These are phyloP conservation scores for Erythrobasidium hasegawianum DNA, from an alignment of 1,284 basidiomycete genomes.

Conservation along the genomic window DNA sequence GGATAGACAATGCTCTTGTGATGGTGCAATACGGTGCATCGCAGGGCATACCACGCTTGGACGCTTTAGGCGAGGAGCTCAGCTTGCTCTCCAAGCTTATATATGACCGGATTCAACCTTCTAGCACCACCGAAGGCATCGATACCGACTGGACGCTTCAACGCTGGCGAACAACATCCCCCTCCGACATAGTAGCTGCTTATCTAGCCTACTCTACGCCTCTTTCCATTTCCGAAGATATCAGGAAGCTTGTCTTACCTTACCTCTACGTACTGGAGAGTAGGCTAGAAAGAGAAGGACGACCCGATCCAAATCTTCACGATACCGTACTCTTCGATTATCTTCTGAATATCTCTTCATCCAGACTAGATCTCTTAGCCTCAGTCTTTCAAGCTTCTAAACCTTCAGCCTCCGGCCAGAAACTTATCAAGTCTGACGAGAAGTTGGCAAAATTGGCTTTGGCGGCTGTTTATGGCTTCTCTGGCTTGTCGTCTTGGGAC, in stretches of 20 bases:
- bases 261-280: slow-evolving; percentile 86
- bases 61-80: slow-evolving; percentile 82
- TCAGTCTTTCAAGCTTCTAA: slow-evolving; percentile 84
- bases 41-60: slow-evolving; percentile 69
- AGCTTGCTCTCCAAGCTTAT: slow-evolving; percentile 76
- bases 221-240: slow-evolving; percentile 63
- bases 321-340: slow-evolving; percentile 69
- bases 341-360: slow-evolving; percentile 56
- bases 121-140: slow-evolving; percentile 47
- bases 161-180: slow-evolving; percentile 65
- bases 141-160: slow-evolving; percentile 61
- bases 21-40: slow-evolving; percentile 80
- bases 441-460: slow-evolving; percentile 79
- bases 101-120: slow-evolving; percentile 69
- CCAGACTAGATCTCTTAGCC: slow-evolving; percentile 63
- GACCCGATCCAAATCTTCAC: slow-evolving; percentile 62
- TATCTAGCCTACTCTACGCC: slow-evolving; percentile 70
- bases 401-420: slow-evolving; percentile 66
- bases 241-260: slow-evolving; percentile 73
- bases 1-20: slow-evolving; percentile 71
- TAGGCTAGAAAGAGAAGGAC: slow-evolving; percentile 70
- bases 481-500: slow-evolving; percentile 59
- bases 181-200: slow-evolving; percentile 63
- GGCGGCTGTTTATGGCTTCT: slow-evolving; percentile 80
- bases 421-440: slow-evolving; percentile 73